Conservation (phyloP, 2,329 filamentous ascomycete genomes). For the Arthrobotrys entomopaga region DNA sequence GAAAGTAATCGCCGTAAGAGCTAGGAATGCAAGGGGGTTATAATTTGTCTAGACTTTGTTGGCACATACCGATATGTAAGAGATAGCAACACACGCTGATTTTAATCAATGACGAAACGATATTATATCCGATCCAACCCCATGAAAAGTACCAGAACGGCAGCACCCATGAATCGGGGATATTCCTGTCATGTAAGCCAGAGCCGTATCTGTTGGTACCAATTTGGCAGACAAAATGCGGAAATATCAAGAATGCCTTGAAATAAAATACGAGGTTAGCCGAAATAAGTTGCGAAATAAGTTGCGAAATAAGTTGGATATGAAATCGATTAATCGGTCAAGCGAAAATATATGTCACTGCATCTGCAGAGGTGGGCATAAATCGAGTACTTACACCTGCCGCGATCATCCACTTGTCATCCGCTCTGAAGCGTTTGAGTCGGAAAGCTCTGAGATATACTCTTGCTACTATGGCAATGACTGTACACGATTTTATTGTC, state of each 20-base stretch:
- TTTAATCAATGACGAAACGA: slow-evolving; percentile 59
- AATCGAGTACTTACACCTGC: slow-evolving; percentile 57
- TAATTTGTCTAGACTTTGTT: slow-evolving; percentile 8
- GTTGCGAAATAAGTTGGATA: too few species aligned
- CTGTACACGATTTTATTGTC: slow-evolving; percentile 43
- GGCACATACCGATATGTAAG: slow-evolving; percentile 59
- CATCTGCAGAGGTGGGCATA: slow-evolving; percentile 31
- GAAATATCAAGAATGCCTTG: slow-evolving; percentile 58
- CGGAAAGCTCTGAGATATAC: slow-evolving; percentile 58
- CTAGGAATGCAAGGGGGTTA: slow-evolving; percentile 17
- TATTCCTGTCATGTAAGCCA: slow-evolving; percentile 58
- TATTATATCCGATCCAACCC: slow-evolving; percentile 59
- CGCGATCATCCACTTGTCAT: slow-evolving; percentile 59
- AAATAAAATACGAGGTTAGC: neutral
- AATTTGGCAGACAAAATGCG: slow-evolving; percentile 58
- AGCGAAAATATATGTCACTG: slow-evolving; percentile 7
- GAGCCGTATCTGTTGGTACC: slow-evolving; percentile 58
- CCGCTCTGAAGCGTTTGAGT: slow-evolving; percentile 58
- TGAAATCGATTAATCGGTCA: too few species aligned
- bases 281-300: neutral
- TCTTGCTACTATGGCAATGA: slow-evolving; percentile 58
- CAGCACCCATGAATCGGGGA: slow-evolving; percentile 56
- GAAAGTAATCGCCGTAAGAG: neutral
- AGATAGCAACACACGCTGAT: slow-evolving; percentile 60
- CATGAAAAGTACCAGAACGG: slow-evolving; percentile 58